Base-by-base conservation (phyloP, 1,139 yeast species). In the Petasospora fabianii region DNA sequence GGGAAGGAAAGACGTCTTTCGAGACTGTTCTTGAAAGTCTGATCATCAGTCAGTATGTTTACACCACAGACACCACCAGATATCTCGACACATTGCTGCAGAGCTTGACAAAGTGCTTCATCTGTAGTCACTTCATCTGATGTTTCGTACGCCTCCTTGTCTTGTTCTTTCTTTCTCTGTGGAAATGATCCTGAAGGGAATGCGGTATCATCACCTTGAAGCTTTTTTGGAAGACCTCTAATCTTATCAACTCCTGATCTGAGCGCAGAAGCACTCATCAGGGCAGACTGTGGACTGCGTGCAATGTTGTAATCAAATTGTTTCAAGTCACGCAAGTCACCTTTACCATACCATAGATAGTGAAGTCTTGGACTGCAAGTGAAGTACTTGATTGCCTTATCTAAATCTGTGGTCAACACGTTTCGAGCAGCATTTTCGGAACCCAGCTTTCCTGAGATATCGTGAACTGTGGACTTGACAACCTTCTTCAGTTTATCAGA, bases 381-480 rank as follows among this genome's bases (percentile, higher is more conserved):
- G 15, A 71, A 59, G 44, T 65, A 64, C 31, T 59, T 59, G 8
- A 69, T 61, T 20, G 75, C 54, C 27, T 64, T 61, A 26, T 72
- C 79, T 20, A 76, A 51, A 39, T 75, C 77, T 6, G 67, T 54
- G 0, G 81, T 74, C 41, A 77, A 68, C n/a, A 71, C 68, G 38
- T 73, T 77, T 20, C 65, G 61, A 2, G 75, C 64, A 12, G 60
- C 48, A 36, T 66, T 68, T 29, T 63, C 62, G 8, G 68, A 57
- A 27, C 60, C 56, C 10, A 58, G 55, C 40, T 59, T 62, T 22
- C 68, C 66, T 0, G 76, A 65, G 4, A 77, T 69, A 53, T 85
- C 95, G 54, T 82, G 86, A 34, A 85, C 86, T 0, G 90, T 82
- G 20, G 75, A 74, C 50, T 83, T 84, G 30, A 85, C 86, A 20